phyloP scores from a whole-genome alignment of 2,329 filamentous ascomycete species.

The Pseudopyrenochaeta lycopersici region DNA sequence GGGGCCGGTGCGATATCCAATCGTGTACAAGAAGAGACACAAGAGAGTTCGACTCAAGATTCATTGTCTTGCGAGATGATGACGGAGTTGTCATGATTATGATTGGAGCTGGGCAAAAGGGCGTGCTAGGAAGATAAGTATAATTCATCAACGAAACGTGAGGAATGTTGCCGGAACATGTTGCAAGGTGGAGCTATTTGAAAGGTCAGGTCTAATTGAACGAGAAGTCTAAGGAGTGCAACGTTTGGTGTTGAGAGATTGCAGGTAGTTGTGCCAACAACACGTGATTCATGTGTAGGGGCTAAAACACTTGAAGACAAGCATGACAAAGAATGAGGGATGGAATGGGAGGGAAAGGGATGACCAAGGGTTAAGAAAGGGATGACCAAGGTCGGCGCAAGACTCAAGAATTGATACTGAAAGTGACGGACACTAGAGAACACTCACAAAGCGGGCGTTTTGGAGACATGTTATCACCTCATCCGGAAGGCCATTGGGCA shows the following conservation, averaged over 20 bases:
- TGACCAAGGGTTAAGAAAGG: constrained; percentile 8
- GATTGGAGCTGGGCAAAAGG: constrained; percentile 71
- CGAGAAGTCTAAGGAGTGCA: not conserved
- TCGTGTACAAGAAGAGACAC: constrained; percentile 97
- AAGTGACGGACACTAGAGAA: not conserved
- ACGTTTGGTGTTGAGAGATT: not conserved
- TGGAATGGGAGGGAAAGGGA: not conserved
- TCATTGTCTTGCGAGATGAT: constrained; percentile 79
- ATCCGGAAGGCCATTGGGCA: constrained; percentile 73
- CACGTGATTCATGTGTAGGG: not conserved
- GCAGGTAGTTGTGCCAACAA: not conserved
- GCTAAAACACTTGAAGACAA: not conserved
- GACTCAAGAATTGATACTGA: not conserved
- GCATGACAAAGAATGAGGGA: not conserved
- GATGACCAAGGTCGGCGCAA: not conserved
- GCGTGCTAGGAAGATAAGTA: constrained; percentile 84
- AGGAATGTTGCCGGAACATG: constrained; percentile 81
- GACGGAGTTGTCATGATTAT: constrained; percentile 92
- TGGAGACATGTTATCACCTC: constrained; percentile 92
- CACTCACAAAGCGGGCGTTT: constrained; percentile 87
- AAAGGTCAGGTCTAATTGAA: constrained; percentile 6
- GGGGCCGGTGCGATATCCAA: constrained; percentile 93
- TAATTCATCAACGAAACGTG: constrained; percentile 99
- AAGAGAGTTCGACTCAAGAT: constrained; percentile 82
- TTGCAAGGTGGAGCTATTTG: constrained; percentile 88